phyloP scores from a whole-genome alignment of 306 rosid species.

The Lotus japonicus region DNA sequence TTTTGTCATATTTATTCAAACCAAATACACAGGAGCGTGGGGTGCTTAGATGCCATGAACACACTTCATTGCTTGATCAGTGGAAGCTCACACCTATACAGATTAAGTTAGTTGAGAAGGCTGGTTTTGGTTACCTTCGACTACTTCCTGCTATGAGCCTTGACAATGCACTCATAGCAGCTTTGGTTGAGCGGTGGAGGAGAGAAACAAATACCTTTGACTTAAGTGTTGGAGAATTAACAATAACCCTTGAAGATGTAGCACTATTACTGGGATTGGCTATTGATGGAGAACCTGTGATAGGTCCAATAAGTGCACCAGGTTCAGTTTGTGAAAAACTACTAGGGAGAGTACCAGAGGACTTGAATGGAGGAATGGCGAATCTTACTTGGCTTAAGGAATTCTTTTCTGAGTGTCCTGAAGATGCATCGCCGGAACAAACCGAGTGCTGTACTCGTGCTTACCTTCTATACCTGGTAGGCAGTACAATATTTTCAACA shows the following conservation, averaged over 20 bases:
- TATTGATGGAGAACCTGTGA: constrained; percentile 78
- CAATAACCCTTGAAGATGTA: constrained; percentile 89
- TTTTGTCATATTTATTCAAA: background rate
- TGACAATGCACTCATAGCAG: constrained; percentile 85
- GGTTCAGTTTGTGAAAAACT: constrained; percentile 63
- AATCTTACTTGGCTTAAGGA: constrained; percentile 94
- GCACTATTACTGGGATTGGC: constrained; percentile 77
- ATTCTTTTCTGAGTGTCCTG: constrained; percentile 71
- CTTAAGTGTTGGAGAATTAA: constrained; percentile 79
- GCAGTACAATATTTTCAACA: constrained; percentile 86
- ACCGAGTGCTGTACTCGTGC: constrained; percentile 67
- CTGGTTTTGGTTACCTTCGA: constrained; percentile 76
- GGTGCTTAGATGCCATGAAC: constrained; percentile 90
- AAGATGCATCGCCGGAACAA: constrained; percentile 58
- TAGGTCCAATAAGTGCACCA: constrained; percentile 65
- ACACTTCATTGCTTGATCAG: constrained; percentile 88
- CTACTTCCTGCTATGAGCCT: constrained; percentile 78
- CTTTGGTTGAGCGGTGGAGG: constrained; percentile 94
- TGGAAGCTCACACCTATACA: constrained; percentile 80
- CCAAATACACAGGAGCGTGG: constrained; percentile 68
- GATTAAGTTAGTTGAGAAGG: constrained; percentile 72
- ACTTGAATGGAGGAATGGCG: constrained; percentile 88
- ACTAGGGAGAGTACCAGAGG: constrained; percentile 75
- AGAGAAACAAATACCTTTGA: constrained; percentile 95
- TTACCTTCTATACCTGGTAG: constrained; percentile 78